Percentiles rank a stretch among this genome's conserved stretches.
phyloP scores from a whole-genome alignment of 371 early-diverging fungal species.

The Umbelopsis sp. region DNA sequence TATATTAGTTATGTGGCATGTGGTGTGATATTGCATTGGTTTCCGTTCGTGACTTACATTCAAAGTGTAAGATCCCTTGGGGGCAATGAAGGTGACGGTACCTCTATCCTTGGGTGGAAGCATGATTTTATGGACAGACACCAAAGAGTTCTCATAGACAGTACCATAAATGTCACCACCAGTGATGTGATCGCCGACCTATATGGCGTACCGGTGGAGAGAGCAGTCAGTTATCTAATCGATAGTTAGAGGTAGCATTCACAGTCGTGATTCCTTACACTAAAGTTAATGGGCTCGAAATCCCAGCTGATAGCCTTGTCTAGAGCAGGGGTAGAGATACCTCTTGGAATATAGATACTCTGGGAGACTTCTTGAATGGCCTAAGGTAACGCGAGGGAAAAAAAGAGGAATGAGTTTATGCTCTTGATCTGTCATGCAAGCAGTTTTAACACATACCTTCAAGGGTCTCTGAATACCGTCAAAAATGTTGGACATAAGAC shows the following conservation, averaged over 20 bases:
- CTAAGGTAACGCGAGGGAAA: constrained; percentile 34
- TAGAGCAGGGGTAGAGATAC: constrained; percentile 96
- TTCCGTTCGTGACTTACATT: constrained; percentile 44
- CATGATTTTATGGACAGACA: constrained; percentile 93
- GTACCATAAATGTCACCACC: constrained; percentile 98
- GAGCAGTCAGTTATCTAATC: neutral
- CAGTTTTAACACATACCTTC: constrained; percentile 53
- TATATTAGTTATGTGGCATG: neutral
- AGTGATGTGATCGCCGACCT: constrained; percentile 96
- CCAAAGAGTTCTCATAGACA: constrained; percentile 97
- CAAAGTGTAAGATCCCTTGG: constrained; percentile 94
- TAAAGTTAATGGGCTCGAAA: constrained; percentile 91
- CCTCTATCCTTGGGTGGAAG: constrained; percentile 96
- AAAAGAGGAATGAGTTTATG: constrained; percentile 1
- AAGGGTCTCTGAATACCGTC: constrained; percentile 99
- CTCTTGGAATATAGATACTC: constrained; percentile 99
- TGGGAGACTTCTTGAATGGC: constrained; percentile 92
- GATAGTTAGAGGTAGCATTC: neutral
- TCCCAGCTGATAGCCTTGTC: constrained; percentile 94
- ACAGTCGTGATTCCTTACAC: constrained; percentile 44
- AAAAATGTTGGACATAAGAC: constrained; percentile 98
- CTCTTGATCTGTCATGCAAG: constrained; percentile 17
- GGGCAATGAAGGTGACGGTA: constrained; percentile 96
- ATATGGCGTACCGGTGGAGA: constrained; percentile 9
- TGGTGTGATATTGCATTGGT: no score